Percentiles rank a stretch among this genome's conserved stretches.
Conservation (phyloP, 352 stramenopile species). For the Globisporangium radiosum region DNA sequence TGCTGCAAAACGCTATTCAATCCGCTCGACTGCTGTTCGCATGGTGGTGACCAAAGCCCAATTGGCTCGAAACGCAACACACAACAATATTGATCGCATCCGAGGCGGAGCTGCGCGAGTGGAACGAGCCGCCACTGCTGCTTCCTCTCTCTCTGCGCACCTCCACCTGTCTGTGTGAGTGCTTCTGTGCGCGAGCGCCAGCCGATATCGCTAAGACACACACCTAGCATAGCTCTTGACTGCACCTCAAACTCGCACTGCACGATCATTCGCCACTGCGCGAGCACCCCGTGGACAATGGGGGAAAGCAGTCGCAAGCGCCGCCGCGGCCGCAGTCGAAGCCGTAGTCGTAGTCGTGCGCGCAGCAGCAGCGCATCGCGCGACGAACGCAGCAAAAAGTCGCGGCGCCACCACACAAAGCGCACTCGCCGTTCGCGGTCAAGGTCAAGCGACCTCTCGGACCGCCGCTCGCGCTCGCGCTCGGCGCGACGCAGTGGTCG, state of each 20-base stretch:
- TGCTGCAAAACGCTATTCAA: no score
- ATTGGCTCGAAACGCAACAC: constrained; percentile 2
- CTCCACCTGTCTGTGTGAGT: no score
- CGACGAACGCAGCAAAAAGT: constrained; percentile 13
- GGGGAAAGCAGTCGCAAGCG: constrained; percentile 24
- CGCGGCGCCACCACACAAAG: constrained; percentile 15
- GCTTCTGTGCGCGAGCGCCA: no score
- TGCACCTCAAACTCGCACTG: not conserved
- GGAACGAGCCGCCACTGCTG: not conserved
- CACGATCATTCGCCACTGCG: not conserved
- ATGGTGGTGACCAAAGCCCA: not conserved
- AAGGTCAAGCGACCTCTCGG: constrained; percentile 23
- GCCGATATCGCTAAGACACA: not conserved
- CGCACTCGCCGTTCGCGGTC: constrained; percentile 19
- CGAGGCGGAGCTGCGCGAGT: not conserved
- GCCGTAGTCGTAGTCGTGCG: constrained; percentile 7
- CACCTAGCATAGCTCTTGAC: not conserved
- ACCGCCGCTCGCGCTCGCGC: constrained; percentile 27
- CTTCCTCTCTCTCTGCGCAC: not conserved
- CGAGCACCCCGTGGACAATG: not conserved
- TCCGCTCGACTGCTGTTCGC: no score
- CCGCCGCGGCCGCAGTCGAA: constrained; percentile 16
- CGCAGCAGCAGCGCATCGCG: constrained; percentile 17
- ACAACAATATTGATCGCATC: no score
- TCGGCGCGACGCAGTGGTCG: constrained; percentile 14